Percentiles rank a stretch among this genome's conserved stretches.
phyloP scores from a whole-genome alignment of 345 rosid species.

The Brassica juncea region DNA sequence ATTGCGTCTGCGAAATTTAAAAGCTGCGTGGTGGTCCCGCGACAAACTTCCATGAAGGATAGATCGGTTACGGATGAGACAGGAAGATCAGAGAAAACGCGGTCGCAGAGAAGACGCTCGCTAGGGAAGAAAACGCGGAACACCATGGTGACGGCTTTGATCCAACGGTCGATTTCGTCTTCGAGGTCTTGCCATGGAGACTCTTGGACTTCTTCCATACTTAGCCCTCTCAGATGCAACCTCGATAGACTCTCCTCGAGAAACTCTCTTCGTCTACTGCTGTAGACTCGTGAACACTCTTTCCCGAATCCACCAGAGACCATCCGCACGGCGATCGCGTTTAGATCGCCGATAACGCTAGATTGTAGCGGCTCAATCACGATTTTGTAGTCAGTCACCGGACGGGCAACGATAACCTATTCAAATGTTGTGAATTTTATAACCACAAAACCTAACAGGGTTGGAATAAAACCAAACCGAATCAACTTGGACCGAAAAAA shows the following conservation, averaged over 20 bases:
- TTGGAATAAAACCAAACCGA: background rate
- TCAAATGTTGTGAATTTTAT: background rate
- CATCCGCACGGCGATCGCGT: conserved; percentile 84
- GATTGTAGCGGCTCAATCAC: conserved; percentile 79
- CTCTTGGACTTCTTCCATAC: conserved; percentile 71
- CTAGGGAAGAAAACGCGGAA: conserved; percentile 86
- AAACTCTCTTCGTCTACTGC: conserved; percentile 73
- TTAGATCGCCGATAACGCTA: conserved; percentile 70
- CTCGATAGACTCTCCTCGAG: conserved; percentile 81
- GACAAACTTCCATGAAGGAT: conserved; percentile 93
- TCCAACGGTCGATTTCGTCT: conserved; percentile 89
- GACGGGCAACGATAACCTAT: conserved; percentile 58
- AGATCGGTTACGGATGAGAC: conserved; percentile 60
- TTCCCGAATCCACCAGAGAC: conserved; percentile 71
- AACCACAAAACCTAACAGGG: background rate
- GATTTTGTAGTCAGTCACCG: conserved; percentile 65
- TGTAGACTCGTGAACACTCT: conserved; percentile 84
- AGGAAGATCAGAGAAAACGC: conserved; percentile 69
- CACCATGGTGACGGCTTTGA: conserved; percentile 65
- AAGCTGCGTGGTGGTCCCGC: conserved; percentile 70
- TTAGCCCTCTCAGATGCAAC: conserved; percentile 65
- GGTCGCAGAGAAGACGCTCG: conserved; percentile 87
- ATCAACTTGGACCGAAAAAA: background rate
- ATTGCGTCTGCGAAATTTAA: conserved; percentile 76
- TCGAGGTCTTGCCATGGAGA: conserved; percentile 78